Percentiles rank a stretch among this genome's conserved stretches.
These are phyloP conservation scores for Phytophthora melonis DNA, from an alignment of 352 stramenopile genomes.

Conservation along the genomic window DNA sequence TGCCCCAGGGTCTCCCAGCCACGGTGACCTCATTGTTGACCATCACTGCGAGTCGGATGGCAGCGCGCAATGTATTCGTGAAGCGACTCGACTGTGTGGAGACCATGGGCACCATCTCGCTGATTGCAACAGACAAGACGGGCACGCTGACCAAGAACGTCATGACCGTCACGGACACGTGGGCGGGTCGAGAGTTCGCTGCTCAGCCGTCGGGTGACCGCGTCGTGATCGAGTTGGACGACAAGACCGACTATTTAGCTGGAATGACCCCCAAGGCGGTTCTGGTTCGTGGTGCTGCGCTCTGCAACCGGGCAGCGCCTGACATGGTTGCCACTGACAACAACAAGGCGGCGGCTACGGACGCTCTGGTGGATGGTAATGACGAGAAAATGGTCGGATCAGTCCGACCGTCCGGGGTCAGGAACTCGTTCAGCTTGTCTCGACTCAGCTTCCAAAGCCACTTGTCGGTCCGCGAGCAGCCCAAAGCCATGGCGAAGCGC, in stretches of 20 bases:
- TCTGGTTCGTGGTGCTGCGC: conserved; percentile 41
- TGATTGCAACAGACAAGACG: conserved; percentile 95
- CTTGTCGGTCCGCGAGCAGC: conserved; percentile 26
- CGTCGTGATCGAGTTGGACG: conserved; percentile 45
- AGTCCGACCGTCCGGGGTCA: neutral
- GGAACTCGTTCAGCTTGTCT: conserved; percentile 19
- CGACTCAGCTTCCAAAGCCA: conserved; percentile 21
- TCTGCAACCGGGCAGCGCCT: conserved; percentile 53
- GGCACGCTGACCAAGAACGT: conserved; percentile 90
- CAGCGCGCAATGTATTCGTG: conserved; percentile 89
- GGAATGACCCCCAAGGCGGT: conserved; percentile 40
- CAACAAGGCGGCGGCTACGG: neutral
- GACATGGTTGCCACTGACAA: conserved; percentile 2
- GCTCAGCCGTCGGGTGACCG: conserved; percentile 40
- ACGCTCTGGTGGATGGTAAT: neutral
- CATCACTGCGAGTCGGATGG: conserved; percentile 84
- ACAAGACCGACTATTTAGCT: conserved; percentile 42
- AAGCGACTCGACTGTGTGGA: conserved; percentile 90
- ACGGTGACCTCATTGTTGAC: conserved; percentile 91
- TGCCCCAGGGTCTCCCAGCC: conserved; percentile 92
- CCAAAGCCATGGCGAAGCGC: conserved; percentile 37
- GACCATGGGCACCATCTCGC: conserved; percentile 87
- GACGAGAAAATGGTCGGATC: conserved; percentile 22
- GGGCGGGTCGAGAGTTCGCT: conserved; percentile 42
- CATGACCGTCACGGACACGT: conserved; percentile 65